These are phyloP conservation scores for Magnaporthiopsis rhizophila DNA, from an alignment of 2,329 filamentous ascomycete species.

Conservation along the genomic window DNA sequence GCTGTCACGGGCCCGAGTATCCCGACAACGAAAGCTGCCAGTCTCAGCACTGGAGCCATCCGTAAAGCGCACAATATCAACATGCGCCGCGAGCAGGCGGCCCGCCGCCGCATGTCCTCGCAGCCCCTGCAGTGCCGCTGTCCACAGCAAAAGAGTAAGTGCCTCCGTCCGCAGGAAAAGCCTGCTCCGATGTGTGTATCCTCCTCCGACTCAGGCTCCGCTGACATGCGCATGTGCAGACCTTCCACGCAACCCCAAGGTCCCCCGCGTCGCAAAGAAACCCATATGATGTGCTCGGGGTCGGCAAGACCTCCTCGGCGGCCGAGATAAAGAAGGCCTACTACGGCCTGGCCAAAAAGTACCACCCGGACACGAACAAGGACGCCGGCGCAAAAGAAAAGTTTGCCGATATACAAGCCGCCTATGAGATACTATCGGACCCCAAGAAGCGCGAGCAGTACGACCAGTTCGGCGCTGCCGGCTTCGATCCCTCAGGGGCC, in stretches of 20 bases:
- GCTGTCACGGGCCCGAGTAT: slow-evolving; percentile 23
- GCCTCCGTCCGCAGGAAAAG: neutral
- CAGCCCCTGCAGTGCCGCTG: slow-evolving; percentile 1
- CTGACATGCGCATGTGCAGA: slow-evolving; percentile 20
- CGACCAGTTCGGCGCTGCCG: slow-evolving; percentile 82
- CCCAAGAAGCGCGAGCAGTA: slow-evolving; percentile 87
- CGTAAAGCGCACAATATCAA: neutral
- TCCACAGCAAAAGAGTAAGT: slow-evolving; percentile 9
- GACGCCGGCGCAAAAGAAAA: slow-evolving; percentile 88
- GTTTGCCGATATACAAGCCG: slow-evolving; percentile 85
- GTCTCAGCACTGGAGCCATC: neutral
- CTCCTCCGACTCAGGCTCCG: neutral
- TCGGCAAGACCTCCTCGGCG: slow-evolving; percentile 70
- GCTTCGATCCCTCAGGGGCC: slow-evolving; percentile 70
- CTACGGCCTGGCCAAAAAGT: slow-evolving; percentile 96
- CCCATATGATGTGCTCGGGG: slow-evolving; percentile 81
- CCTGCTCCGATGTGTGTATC: neutral
- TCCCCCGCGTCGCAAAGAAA: slow-evolving; percentile 53
- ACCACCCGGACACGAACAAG: slow-evolving; percentile 96
- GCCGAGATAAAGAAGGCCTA: slow-evolving; percentile 97
- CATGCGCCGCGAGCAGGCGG: neutral
- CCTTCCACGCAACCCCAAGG: slow-evolving; percentile 53
- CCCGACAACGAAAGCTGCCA: slow-evolving; percentile 19
- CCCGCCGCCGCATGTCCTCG: neutral
- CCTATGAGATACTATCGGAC: slow-evolving; percentile 91